Base-by-base conservation (phyloP, 805 yeast species). In the Lachancea nothofagi region DNA sequence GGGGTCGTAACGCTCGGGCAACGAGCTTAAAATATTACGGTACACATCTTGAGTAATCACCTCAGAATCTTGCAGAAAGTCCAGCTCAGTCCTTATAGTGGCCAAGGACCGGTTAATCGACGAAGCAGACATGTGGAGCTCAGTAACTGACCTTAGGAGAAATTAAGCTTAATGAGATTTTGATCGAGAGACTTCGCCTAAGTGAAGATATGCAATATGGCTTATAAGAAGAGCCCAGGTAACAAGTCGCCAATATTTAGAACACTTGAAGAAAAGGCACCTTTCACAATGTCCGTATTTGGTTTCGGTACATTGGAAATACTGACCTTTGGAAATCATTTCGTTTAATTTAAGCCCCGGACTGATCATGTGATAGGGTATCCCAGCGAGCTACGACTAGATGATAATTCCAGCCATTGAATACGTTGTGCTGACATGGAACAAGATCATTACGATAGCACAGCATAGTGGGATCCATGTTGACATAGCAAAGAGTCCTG, bases 401-500 rank as follows among this genome's bases (percentile, higher is more conserved):
- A 54, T 45, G 14, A 52, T 38, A 12, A 45, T 35, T 14, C 55
- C 57, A 2, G 50, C 36, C 38, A 54, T 44, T 6, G 54, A 38
- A 35, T 48, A 52, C 40, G 60, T 72, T 7, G 80, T 72, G 24
- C 81, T 67, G 25, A 86, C 70, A 54, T 83, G 77, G 59, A 75
- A 83, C 30, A 87, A 55, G 5, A 84, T 70, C 49, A 78, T 79
- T 4, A 83, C 73, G 2, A 83, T 61, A 0, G 79, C 94, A 77
- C 89, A 85, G 40, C 83, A 74, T 48, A 90, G 72, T 0, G 98
- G 97, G 6, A 90, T 77, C 98, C 98, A 90, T 0, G 97, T 85
- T 9, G 94, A 81, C 94, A 93, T 85, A 17, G 83, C 74, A 51
- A 90, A 77, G 18, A 82, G 70, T 0, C 95, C 95, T 0, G 95